These are phyloP conservation scores for Didymella pinodella DNA, from an alignment of 2,329 filamentous ascomycete genomes.

Conservation along the genomic window DNA sequence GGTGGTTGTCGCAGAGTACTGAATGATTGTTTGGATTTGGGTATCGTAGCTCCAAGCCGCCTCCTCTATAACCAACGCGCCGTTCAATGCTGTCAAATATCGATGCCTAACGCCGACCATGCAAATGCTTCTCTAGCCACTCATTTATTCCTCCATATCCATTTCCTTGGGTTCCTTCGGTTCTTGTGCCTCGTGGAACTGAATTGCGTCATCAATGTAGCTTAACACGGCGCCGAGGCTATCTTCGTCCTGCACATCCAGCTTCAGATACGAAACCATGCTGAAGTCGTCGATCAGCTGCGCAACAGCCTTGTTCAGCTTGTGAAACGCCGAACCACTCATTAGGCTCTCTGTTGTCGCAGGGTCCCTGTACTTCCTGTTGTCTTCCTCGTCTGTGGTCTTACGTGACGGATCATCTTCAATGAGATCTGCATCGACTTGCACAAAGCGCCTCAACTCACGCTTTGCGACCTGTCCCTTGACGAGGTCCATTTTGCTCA, in stretches of 20 bases:
- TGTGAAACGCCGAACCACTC: constrained; percentile 81
- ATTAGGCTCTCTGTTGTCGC: constrained; percentile 74
- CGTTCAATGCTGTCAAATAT: constrained; percentile 15
- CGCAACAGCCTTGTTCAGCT: constrained; percentile 86
- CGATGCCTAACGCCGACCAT: constrained; percentile 20
- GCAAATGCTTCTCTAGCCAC: constrained; percentile 5
- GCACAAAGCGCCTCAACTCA: constrained; percentile 88
- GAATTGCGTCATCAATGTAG: constrained; percentile 93
- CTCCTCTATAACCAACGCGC: constrained; percentile 8
- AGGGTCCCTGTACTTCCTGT: constrained; percentile 65
- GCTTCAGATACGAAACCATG: constrained; percentile 93
- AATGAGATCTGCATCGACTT: constrained; percentile 82
- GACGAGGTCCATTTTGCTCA: constrained; percentile 97
- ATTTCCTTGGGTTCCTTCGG: constrained; percentile 75
- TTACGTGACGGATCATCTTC: constrained; percentile 76
- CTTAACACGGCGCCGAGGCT: constrained; percentile 85
- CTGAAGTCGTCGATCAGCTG: constrained; percentile 95
- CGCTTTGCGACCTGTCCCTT: constrained; percentile 87
- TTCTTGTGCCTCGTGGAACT: constrained; percentile 92
- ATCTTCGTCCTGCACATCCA: constrained; percentile 90
- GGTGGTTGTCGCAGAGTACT: neutral
- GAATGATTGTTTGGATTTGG: constrained; percentile 5
- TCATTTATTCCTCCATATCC: constrained; percentile 20
- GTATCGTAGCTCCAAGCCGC: constrained; percentile 17
- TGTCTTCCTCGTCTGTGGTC: constrained; percentile 54